Conservation (phyloP, 208 protist genomes). For the Acanthamoeba healyi region DNA sequence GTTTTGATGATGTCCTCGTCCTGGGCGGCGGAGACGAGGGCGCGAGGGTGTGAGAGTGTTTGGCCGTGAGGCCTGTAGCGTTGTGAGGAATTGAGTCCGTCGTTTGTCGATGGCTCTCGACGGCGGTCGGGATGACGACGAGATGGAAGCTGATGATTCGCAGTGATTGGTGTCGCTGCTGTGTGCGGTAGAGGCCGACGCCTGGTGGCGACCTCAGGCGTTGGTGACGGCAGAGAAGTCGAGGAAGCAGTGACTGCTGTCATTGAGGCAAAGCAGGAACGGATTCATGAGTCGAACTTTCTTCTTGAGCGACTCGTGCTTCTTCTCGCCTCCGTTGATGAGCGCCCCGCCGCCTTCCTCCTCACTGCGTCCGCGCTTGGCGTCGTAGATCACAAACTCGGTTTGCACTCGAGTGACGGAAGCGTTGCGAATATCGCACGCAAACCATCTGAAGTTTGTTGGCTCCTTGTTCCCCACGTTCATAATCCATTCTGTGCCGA, state of each 20-base stretch:
- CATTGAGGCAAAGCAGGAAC: constrained; percentile 7
- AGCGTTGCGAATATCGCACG: constrained; percentile 46
- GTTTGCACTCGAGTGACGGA: constrained; percentile 36
- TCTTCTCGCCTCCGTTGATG: constrained; percentile 7
- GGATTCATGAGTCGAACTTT: constrained; percentile 35
- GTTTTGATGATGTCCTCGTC: no score
- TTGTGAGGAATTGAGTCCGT: no score
- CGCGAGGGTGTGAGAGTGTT: no score
- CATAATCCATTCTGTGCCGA: constrained; percentile 42
- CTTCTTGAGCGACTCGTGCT: constrained; percentile 24
- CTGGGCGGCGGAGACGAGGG: no score
- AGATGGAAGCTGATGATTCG: no score
- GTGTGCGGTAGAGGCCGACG: no score
- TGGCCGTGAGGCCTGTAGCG: no score
- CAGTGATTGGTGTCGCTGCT: no score
- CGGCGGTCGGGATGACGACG: no score
- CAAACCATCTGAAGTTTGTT: constrained; percentile 16
- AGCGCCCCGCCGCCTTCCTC: background rate
- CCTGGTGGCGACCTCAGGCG: background rate
- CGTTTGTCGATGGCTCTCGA: no score
- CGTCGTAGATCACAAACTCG: constrained; percentile 55
- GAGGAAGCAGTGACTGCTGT: constrained; percentile 51
- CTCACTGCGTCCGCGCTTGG: background rate
- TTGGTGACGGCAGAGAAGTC: constrained; percentile 23
- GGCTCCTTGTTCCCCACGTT: constrained; percentile 14